A percentile compares a stretch with the other conserved stretches of the same genome.
phyloP scores from a whole-genome alignment of 768 basidiomycete species.

The Piloderma croceum region DNA sequence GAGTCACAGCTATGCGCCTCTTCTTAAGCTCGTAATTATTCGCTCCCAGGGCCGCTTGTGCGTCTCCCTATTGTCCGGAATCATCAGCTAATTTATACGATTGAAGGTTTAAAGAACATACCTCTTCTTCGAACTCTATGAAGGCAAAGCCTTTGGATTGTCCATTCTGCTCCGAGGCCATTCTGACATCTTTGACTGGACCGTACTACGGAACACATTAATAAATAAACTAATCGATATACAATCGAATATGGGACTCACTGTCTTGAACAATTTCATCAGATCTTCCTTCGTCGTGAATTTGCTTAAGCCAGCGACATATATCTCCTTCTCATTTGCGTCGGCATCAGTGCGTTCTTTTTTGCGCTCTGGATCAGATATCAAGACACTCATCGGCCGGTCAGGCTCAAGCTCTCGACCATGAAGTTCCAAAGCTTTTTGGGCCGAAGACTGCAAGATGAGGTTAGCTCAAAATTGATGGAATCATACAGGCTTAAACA shows the following conservation, averaged over 20 bases:
- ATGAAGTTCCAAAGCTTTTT: conserved; percentile 75
- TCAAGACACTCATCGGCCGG: conserved; percentile 64
- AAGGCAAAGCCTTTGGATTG: conserved; percentile 85
- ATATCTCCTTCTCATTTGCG: conserved; percentile 79
- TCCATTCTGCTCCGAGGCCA: conserved; percentile 67
- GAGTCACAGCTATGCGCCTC: conserved; percentile 82
- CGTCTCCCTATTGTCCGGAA: conserved; percentile 48
- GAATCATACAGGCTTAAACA: not conserved
- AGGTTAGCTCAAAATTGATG: conserved; percentile 1
- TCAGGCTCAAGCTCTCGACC: conserved; percentile 68
- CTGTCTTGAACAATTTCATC: conserved; percentile 69
- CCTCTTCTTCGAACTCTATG: conserved; percentile 83
- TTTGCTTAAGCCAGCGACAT: conserved; percentile 80
- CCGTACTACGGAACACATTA: conserved; percentile 57
- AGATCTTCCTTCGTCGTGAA: conserved; percentile 76
- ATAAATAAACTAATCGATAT: not conserved
- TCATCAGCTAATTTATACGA: not conserved
- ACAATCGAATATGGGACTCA: conserved; percentile 31
- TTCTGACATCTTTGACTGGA: conserved; percentile 70
- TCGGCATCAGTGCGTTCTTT: conserved; percentile 87
- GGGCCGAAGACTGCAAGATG: conserved; percentile 51
- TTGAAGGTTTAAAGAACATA: conserved; percentile 27
- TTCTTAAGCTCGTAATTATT: conserved; percentile 89
- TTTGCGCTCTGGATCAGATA: conserved; percentile 87
- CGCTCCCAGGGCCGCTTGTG: conserved; percentile 62